Base-by-base conservation (phyloP, 1,139 yeast species). In the Wickerhamiella pararugosa region DNA sequence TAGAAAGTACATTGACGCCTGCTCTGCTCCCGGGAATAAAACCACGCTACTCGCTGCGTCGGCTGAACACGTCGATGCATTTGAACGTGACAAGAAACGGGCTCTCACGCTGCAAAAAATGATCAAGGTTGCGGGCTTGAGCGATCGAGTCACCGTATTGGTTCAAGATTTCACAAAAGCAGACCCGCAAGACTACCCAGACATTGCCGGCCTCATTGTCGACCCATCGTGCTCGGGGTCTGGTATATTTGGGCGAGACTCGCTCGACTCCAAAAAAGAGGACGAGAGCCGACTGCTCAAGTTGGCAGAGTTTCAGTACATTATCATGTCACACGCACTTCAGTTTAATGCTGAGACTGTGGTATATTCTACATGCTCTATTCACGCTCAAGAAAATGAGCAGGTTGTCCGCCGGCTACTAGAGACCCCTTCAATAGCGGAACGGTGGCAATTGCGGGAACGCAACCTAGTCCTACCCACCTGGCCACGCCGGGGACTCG, bases 201-300 rank as follows among this genome's bases (percentile, higher is more conserved):
- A 72, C 25, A 82, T 84, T 4, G 77, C 84, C 0, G 95, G 94
- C 0, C 63, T 90, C 39, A 69, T 92, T 5, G 93, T 92, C 2
- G 99, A 90, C 59, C 99, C 99, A 0, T 84, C 96, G 4, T 90
- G 99, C 59, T 83, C 95, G 30, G 99, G 99, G 1, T 81, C 94
- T 39, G 99, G 99, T 4, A 90, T 90, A 40, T 90, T 87, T 63
- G 96, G 96, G 7, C 67, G 96, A 39, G 84, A 79, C 0, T 75
- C 72, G 48, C 81, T 75, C 49, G 52, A 48, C 25, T 36, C 35
- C 21, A 49, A 53, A 7, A 49, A 53, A 9, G 58, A 57, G 36
- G 65, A 54, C 50, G 66, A 61, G 26, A 73, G 69, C 44, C 70
- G 97, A 51, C 65, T 92, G 40, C 67, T 69, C 32, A 82, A 79